Evolutionary conservation across 352 stramenopile genomes (phyloP), one percentile per base, ranked within the genome.

Genomic region (Pythium guiyangense): DNA sequence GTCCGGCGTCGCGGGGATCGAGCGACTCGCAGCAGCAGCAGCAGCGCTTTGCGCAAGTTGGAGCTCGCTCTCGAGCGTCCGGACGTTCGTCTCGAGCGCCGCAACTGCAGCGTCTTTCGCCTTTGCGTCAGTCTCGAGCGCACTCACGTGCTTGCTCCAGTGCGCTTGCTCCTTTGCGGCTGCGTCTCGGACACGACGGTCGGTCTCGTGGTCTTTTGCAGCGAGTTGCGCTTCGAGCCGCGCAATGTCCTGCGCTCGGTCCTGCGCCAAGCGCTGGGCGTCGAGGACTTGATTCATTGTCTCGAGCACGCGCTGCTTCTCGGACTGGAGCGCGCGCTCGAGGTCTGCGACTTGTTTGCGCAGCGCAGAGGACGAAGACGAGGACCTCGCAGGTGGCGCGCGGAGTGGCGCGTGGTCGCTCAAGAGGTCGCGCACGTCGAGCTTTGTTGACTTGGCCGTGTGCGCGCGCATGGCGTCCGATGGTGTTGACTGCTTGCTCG

Each of bases 251-350:
- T 67, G 70, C 51, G 77, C 69, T 12, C 89, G 58, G 10, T 79
- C 70, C 56, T 88, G 77, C 27, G 64, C 82, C 52, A 85, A 89
- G 40, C 64, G 64, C 52, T 92, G 77, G 31, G 89, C 79, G 17
- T 87, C 69, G 6, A 89, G 63, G 18, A 90, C 50, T 31, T 84
- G 73, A 2, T 74, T 79, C 74, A 85, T 87, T 55, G 87, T 88
- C 29, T 86, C 64, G 43, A 89, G 54, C 42, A 86, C 75, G 20
- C 73, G 76, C 57, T 80, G 79, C 62, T 90, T 88, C 50, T 92
- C 82, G 6, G 76, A 77, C 49, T 87, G 70, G 5, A 92, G 52
- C 48, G 88, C 73, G n/a, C 54, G 46, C 60, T 78, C 69, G n/a
- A 88, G 51, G 5, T 59, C 54, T 45, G 60, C 56, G 6, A 52